Evolutionary conservation across 2,329 filamentous ascomycete species (phyloP), one percentile per base, ranked within the genome.

Genomic region (Trichoderma atroviride): DNA sequence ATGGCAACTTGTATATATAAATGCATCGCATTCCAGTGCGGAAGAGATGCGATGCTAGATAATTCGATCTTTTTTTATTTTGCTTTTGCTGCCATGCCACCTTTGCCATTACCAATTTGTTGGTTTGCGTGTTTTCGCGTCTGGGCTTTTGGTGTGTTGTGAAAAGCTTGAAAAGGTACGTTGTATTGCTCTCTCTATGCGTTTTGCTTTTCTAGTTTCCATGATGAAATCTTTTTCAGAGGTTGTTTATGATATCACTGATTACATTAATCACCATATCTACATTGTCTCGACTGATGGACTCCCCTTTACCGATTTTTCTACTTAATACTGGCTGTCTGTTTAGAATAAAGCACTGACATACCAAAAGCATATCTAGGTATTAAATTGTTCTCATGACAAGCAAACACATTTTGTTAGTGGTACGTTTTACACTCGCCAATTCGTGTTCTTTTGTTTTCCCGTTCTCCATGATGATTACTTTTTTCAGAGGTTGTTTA

Each of bases 171-270:
- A 9, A 71, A 64, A 71, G 73, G 76, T 78, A 78, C 64, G 74
- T 74, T 73, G 24, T 69, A 19, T 64, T 59, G n/a, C 16, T 27
- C 56, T 16, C 29, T n/a, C 29, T 31, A 35, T 47, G n/a, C 37
- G 19, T n/a, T 40, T 37, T 50, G 35, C 14, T 50, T 52, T 50
- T 13, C 31, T 35, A 59, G 61, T 37, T 64, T 78, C 73, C 71
- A 79, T 82, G 80, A 83, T 82, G 80, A 82, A 76, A 76, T 70
- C 73, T 72, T 69, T 24, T 75, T 80, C 80, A 82, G 81, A 83
- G 81, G 81, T 81, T 83, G 81, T 83, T 83, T 83, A 83, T 83
- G 81, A 83, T 78, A 69, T 71, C 68, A 53, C 73, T 81, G 79
- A 81, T 81, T 82, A 75, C 73, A 50, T 57, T 62, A 70, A 43